phyloP scores from a whole-genome alignment of 2,329 filamentous ascomycete genomes.

The Apiospora arundinis region DNA sequence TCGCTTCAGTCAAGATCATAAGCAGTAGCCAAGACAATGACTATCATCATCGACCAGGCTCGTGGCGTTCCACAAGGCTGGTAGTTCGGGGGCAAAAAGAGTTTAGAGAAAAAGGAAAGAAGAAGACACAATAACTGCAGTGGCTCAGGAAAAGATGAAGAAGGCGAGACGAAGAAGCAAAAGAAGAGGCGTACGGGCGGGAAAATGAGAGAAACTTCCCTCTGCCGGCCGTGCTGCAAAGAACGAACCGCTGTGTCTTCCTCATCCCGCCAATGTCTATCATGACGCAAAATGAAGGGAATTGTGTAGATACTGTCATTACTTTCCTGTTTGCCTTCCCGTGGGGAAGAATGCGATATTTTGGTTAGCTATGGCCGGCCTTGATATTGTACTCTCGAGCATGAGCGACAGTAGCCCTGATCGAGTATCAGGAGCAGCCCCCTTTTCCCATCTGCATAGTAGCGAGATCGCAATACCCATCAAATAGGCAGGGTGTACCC shows the following conservation, averaged over 20 bases:
- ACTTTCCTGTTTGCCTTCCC: too few relatives aligned
- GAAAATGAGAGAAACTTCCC: not conserved
- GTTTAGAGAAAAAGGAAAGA: not conserved
- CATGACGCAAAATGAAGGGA: not conserved
- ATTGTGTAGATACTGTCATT: not conserved
- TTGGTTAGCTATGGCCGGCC: not conserved
- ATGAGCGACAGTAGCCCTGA: not conserved
- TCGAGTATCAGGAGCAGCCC: not conserved
- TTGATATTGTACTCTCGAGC: not conserved
- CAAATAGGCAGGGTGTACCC: not conserved
- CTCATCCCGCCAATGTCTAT: not conserved
- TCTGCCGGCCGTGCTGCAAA: not conserved
- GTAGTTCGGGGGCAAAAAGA: not conserved
- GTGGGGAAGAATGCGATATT: not conserved
- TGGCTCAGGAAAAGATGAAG: not conserved
- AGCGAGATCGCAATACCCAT: not conserved
- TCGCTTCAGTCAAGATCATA: not conserved
- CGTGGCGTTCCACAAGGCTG: not conserved
- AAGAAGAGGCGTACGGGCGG: not conserved
- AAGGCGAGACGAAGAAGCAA: not conserved
- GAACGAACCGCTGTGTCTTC: not conserved
- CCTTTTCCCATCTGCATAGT: not conserved
- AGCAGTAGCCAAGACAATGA: not conserved
- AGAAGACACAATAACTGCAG: not conserved
- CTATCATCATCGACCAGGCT: not conserved